phyloP scores from a whole-genome alignment of 345 rosid genomes.

The Cochlearia excelsa region DNA sequence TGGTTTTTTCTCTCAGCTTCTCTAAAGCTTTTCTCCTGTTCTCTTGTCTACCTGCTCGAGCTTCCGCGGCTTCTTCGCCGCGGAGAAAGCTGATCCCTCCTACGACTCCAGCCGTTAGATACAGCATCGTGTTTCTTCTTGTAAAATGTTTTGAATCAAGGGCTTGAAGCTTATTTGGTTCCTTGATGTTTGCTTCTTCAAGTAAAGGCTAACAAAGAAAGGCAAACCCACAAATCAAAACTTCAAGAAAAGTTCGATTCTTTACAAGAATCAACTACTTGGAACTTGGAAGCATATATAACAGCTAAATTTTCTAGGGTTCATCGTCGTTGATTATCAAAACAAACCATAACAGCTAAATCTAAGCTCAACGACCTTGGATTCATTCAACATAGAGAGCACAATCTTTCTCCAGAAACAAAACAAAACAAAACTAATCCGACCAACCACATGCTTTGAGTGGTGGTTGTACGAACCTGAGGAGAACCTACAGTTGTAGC shows the following conservation, averaged over 20 bases:
- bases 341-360: slow-evolving; percentile 2
- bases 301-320: background rate
- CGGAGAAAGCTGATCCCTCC: slow-evolving; percentile 31
- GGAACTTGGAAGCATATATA: background rate
- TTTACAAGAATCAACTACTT: slow-evolving; percentile 7
- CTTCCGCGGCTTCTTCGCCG: slow-evolving; percentile 49
- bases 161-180: background rate
- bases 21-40: slow-evolving; percentile 41
- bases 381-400: slow-evolving; percentile 2
- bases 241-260: background rate
- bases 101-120: slow-evolving; percentile 35
- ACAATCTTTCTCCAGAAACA: background rate
- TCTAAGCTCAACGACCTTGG: background rate
- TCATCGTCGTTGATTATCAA: background rate
- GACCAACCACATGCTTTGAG: background rate
- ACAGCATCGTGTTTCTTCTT: slow-evolving; percentile 44
- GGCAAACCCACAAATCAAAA: too few relatives aligned
- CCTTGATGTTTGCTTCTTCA: slow-evolving; percentile 21
- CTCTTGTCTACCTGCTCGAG: slow-evolving; percentile 47
- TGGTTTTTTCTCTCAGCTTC: slow-evolving; percentile 43
- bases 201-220: too few relatives aligned
- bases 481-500: slow-evolving; percentile 21
- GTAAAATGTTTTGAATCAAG: slow-evolving; percentile 29
- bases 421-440: background rate
- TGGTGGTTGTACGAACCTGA: slow-evolving; percentile 31